Conservation (phyloP, 768 basidiomycete species). For the Mrakia frigida region DNA sequence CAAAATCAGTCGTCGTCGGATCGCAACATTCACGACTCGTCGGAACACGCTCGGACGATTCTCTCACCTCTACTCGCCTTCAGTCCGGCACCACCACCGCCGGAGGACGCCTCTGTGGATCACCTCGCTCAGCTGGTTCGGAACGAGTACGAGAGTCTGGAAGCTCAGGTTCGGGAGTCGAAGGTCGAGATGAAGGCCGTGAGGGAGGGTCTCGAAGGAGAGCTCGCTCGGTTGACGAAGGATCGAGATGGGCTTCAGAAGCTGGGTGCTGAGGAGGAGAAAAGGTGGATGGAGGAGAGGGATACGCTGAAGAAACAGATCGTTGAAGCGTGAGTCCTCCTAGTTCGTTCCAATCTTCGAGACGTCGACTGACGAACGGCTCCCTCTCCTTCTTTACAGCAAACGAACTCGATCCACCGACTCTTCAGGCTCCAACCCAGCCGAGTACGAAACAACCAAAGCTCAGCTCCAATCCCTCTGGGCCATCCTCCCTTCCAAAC, state of each 20-base stretch:
- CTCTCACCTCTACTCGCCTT: slow-evolving; percentile 20
- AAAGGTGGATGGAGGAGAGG: slow-evolving; percentile 26
- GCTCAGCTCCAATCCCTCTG: slow-evolving; percentile 51
- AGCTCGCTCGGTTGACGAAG: slow-evolving; percentile 37
- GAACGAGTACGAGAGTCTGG: slow-evolving; percentile 25
- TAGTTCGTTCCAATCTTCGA: not conserved
- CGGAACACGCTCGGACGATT: slow-evolving; percentile 21
- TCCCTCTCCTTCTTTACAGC: not conserved
- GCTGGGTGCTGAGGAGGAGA: slow-evolving; percentile 31
- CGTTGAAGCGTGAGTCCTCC: slow-evolving; percentile 8
- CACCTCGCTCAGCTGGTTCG: slow-evolving; percentile 23
- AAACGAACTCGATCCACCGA: not conserved
- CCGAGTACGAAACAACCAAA: slow-evolving; percentile 1
- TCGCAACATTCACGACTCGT: not conserved
- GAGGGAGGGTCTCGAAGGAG: slow-evolving; percentile 43
- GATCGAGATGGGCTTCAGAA: slow-evolving; percentile 38
- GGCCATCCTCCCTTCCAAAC: slow-evolving; percentile 67
- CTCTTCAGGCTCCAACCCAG: not conserved
- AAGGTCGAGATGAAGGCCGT: slow-evolving; percentile 43
- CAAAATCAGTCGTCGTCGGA: not conserved
- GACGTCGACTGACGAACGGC: not conserved
- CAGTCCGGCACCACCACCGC: not conserved
- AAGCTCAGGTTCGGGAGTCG: not conserved
- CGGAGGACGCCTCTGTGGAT: slow-evolving; percentile 26
- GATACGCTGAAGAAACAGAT: slow-evolving; percentile 9